These are phyloP conservation scores for Diaporthe longicolla DNA, from an alignment of 2,329 filamentous ascomycete species.

Conservation along the genomic window DNA sequence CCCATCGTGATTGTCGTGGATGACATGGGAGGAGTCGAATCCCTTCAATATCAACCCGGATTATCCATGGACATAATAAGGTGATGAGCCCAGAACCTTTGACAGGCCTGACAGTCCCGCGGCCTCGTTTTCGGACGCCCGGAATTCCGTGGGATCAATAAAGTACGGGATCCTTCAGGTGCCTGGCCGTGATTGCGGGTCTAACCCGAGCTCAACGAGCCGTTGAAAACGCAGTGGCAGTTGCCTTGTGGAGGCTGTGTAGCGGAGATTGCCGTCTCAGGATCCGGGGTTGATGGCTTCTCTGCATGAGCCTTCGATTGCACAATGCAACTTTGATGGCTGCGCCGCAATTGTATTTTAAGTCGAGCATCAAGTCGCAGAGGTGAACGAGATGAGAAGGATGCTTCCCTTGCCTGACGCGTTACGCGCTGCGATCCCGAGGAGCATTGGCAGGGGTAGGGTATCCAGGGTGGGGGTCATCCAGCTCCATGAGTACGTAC, in stretches of 20 bases:
- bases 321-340: neutral
- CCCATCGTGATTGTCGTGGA: neutral
- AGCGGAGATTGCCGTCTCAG: neutral
- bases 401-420: neutral
- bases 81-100: neutral
- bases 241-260: neutral
- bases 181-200: slow-evolving; percentile 17
- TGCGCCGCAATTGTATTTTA: neutral
- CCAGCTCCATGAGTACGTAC: neutral
- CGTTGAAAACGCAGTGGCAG: neutral
- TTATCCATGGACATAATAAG: neutral
- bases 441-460: neutral
- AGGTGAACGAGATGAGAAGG: neutral
- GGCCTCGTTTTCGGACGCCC: neutral
- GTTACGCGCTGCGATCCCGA: neutral
- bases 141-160: neutral
- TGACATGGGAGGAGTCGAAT: neutral
- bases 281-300: neutral
- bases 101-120: neutral
- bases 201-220: neutral
- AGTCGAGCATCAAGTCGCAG: too few relatives aligned
- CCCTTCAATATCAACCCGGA: neutral
- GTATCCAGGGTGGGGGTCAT: neutral
- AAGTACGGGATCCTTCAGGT: slow-evolving; percentile 1
- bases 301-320: neutral